These are phyloP conservation scores for Hawksworthiomyces lignivorus DNA, from an alignment of 2,329 filamentous ascomycete genomes.

Conservation along the genomic window DNA sequence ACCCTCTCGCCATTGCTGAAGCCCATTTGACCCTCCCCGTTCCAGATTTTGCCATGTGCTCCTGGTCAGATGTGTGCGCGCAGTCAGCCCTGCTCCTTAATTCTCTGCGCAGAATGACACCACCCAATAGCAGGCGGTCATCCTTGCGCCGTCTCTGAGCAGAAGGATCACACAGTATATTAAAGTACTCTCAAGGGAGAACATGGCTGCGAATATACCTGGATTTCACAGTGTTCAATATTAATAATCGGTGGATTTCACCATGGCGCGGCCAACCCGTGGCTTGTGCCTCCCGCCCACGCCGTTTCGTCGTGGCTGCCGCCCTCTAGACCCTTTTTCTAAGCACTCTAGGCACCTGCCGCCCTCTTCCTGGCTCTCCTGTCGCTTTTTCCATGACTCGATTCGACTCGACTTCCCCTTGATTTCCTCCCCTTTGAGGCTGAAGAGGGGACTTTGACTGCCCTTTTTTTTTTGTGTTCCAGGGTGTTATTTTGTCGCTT, in stretches of 20 bases:
- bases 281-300: constrained; percentile 9
- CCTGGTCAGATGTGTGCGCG: neutral
- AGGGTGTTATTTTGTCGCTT: neutral
- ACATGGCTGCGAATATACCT: too few species aligned
- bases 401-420: neutral
- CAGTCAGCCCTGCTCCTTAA: neutral
- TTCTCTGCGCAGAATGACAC: neutral
- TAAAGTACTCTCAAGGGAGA: too few species aligned
- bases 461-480: neutral
- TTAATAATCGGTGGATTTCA: too few species aligned
- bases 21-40: too few species aligned
- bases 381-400: neutral
- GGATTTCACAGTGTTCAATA: too few species aligned
- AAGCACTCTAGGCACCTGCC: constrained; percentile 22
- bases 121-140: constrained; percentile 3
- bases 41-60: too few species aligned
- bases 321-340: too few species aligned
- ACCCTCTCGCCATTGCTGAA: too few species aligned
- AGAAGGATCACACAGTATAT: too few species aligned
- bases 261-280: constrained; percentile 8
- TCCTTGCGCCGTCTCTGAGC: too few species aligned
- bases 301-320: constrained; percentile 8
- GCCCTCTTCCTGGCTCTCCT: constrained; percentile 1
- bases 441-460: neutral
- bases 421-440: neutral